Base-by-base conservation (phyloP, 164 flowering plant species). In the Tinospora cordifolia region DNA sequence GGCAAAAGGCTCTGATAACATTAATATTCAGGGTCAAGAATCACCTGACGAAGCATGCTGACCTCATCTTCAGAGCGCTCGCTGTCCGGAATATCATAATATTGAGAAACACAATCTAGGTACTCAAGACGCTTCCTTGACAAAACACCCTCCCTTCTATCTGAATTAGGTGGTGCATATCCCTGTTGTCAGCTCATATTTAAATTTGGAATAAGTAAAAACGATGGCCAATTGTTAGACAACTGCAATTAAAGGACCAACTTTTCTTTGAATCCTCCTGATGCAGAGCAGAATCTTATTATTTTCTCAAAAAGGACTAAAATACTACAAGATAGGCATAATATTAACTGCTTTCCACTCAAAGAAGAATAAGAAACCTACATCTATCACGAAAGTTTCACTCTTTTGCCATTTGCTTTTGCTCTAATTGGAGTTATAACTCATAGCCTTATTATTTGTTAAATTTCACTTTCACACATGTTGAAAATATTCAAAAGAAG, bases 151-250 rank as follows among this genome's bases (percentile, higher is more conserved):
- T 88, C 97, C 94, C 96, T 89, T 92, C 98, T 89, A 87, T 94
- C 99, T 88, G 97, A 92, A 92, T 89, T 92, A 89, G 98, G 87
- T 82, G 99, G 90, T 92, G 97, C 98, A 92, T 92, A 94, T 82
- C 98, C 99, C 99, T 94, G 98, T 89, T 77, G 95, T 94, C 93
- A 90, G 92, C 87, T 84, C 84, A 84, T 84, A 58, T 80, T 86
- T 76, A 84, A 88, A 84, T 64, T 84, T 79, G 73, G 75, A 78
- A 71, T 73, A 81, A 74, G 76, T 70, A 82, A 75, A 38, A 73
- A 70, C 34, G 62, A 26, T 30, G 34, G 38, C 22, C 12, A 71
- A 67, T 8, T 17, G 27, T 21, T 4, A 62, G 59, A 73, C 11
- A n/a, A 13, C 24, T 51, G 51, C 63, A 72, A 54, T 39, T 57